Evolutionary conservation across 768 basidiomycete genomes (phyloP).

Genomic region (Suillus decipiens): DNA sequence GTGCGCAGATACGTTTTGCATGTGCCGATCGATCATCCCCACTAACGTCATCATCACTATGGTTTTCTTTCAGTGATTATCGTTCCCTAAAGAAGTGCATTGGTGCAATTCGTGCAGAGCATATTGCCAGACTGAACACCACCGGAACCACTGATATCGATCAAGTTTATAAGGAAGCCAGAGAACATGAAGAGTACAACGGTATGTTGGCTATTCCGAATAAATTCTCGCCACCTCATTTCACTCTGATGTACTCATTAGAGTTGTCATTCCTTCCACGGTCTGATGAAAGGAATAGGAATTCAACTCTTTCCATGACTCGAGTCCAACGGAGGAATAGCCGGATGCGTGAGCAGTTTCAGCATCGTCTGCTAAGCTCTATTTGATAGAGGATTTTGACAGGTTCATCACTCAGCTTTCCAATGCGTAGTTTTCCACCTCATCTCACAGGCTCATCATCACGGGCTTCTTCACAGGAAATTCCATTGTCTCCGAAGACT

Average conservation of each 20-base stretch:
- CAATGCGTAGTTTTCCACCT: conserved; percentile 9
- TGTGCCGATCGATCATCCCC: conserved; percentile 1
- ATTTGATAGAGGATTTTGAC: neutral
- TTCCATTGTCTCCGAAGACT: conserved; percentile 7
- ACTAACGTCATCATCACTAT: neutral
- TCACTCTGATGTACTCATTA: neutral
- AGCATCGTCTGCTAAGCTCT: too few species aligned
- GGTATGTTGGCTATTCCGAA: neutral
- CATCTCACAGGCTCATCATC: conserved; percentile 13
- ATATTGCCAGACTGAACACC: conserved; percentile 20
- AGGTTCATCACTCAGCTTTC: conserved; percentile 20
- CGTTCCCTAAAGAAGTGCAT: conserved; percentile 70
- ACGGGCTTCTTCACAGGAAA: conserved; percentile 17
- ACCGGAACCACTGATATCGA: conserved; percentile 12
- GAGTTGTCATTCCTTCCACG: neutral
- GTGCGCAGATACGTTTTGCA: neutral
- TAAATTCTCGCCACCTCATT: neutral
- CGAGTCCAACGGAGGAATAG: conserved; percentile 1
- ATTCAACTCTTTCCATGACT: neutral
- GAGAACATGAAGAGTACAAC: conserved; percentile 8
- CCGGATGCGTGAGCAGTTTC: conserved; percentile 17
- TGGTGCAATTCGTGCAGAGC: conserved; percentile 48
- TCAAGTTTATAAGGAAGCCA: conserved; percentile 4
- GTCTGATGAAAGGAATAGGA: neutral
- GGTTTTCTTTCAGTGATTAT: conserved; percentile 57